Base-by-base conservation (phyloP, 352 stramenopile species). In the Phytophthora nicotianae region DNA sequence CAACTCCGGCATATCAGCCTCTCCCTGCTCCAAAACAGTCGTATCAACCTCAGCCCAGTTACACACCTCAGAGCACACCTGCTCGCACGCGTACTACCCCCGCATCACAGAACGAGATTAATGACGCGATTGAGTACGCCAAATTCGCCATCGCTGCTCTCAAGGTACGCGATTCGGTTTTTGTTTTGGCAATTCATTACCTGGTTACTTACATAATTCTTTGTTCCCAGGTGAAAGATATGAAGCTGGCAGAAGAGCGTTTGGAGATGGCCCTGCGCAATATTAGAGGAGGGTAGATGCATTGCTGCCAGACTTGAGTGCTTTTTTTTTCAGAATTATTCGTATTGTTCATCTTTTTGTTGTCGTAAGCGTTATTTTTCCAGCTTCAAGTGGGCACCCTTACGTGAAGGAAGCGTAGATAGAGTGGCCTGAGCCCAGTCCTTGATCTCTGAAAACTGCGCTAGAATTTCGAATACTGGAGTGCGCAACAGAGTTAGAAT, bases 91-190 rank as follows among this genome's bases (percentile, higher is more conserved):
- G 70, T 14, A 65, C 68, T 41, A 74, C 77, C 5, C 70, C 74
- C 3, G 69, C 82, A 19, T 86, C 81, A 16, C 81, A 91, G 35
- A 88, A 70, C 52, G 75, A 95, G 26, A 81, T 93, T 27, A 90
- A 92, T 50, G 86, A 95, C 47, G 86, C 86, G 8, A 88, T 93
- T 47, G 86, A 95, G 52, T 92, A 73, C 35, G 79, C 83, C 13
- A 93, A 93, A 61, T 95, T 95, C 35, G 86, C 86, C 4, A 70
- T 91, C 45, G 86, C 86, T 23, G 84, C 86, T 17, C 65, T 95
- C 20, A 93, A 95, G 77, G 83, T 90, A 70, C 29, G 49, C 40
- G 14, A 13, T 19, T 8, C 4, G n/a, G 24, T 48, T 5, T 32
- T 29, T 35, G 19, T 19, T 16, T 11, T 9, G 17, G 11, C 24